Evolutionary conservation across 2,329 filamentous ascomycete genomes (phyloP).

Genomic region (Colletotrichum spaethianum): DNA sequence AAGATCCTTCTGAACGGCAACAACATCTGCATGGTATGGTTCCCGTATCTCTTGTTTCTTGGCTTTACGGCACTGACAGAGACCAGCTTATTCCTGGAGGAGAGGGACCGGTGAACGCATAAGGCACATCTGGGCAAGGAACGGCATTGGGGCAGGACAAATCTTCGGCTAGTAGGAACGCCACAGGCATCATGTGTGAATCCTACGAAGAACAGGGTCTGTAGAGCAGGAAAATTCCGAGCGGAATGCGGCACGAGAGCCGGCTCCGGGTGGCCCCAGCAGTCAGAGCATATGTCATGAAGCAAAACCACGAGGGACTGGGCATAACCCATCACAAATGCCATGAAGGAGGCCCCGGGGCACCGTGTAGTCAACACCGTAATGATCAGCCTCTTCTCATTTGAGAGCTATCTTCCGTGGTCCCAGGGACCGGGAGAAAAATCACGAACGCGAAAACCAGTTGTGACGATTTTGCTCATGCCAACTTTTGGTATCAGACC

Average conservation of each 20-base stretch:
- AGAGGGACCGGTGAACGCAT: constrained; percentile 71
- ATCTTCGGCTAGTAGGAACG: neutral
- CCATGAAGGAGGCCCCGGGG: constrained; percentile 2
- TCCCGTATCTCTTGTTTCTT: accelerated
- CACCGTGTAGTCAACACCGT: constrained; percentile 23
- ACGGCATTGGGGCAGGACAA: neutral
- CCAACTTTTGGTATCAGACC: constrained; percentile 34
- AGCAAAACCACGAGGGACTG: neutral
- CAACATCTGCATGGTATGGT: constrained; percentile 96
- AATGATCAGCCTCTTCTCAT: constrained; percentile 31
- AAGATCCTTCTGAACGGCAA: constrained; percentile 98
- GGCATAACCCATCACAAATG: neutral
- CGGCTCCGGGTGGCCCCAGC: neutral
- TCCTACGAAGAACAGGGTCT: neutral
- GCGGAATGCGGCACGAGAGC: neutral
- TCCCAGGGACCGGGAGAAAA: neutral
- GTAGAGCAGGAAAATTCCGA: neutral
- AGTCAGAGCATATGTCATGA: neutral
- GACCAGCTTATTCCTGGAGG: constrained; percentile 83
- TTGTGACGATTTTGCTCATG: constrained; percentile 13
- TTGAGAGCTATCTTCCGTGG: constrained; percentile 3
- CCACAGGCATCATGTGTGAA: neutral
- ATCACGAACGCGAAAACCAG: constrained; percentile 22
- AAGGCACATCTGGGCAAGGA: neutral
- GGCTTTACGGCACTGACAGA: constrained; percentile 28